Evolutionary conservation across 805 yeast genomes (phyloP).

Genomic region (Metschnikowia kofuensis): DNA sequence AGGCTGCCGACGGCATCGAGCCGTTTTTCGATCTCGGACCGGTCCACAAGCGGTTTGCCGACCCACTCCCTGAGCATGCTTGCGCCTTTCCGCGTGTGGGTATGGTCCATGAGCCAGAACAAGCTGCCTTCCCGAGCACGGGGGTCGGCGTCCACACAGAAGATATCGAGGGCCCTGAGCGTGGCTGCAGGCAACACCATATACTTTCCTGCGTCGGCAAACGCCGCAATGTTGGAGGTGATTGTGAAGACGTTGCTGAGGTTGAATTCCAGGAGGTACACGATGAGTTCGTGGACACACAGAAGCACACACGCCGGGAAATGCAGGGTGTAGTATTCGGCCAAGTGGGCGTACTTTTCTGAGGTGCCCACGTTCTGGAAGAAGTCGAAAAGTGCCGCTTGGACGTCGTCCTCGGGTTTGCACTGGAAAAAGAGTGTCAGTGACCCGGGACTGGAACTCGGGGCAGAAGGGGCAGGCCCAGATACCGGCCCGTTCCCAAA

Average conservation of each 20-base stretch:
- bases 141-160: conserved; percentile 57
- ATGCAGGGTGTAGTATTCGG: conserved; percentile 24
- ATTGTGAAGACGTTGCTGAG: conserved; percentile 56
- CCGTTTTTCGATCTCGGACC: conserved; percentile 55
- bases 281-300: conserved; percentile 46
- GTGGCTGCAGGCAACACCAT: conserved; percentile 64
- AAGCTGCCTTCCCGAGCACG: conserved; percentile 61
- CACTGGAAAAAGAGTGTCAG: background rate
- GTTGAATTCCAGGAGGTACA: conserved; percentile 61
- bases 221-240: conserved; percentile 48
- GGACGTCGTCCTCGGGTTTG: conserved; percentile 5
- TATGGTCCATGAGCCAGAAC: conserved; percentile 76
- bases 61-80: conserved; percentile 72
- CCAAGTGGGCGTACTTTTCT: conserved; percentile 17
- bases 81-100: conserved; percentile 74
- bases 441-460: too few relatives aligned
- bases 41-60: conserved; percentile 60
- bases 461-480: too few relatives aligned
- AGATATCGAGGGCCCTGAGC: conserved; percentile 70
- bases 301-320: conserved; percentile 23
- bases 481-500: too few relatives aligned
- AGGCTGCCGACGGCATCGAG: conserved; percentile 49
- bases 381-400: conserved; percentile 22
- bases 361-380: conserved; percentile 21
- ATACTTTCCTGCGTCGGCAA: conserved; percentile 47